A percentile compares a stretch with the other conserved stretches of the same genome.
Evolutionary conservation across 2,329 filamentous ascomycete genomes (phyloP).

Genomic region (Neonectria neomacrospora): DNA sequence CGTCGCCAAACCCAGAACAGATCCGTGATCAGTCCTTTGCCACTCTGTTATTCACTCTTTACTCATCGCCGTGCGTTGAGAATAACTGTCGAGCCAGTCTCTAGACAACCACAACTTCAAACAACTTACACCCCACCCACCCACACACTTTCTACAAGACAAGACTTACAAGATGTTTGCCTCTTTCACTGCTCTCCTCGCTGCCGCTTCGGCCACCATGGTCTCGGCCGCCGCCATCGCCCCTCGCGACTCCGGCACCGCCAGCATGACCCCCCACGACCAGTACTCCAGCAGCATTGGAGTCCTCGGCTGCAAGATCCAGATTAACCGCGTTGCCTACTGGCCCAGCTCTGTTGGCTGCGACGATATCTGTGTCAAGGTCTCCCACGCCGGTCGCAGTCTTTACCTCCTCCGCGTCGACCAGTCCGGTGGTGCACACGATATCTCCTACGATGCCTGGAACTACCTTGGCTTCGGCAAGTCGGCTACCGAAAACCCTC

Average conservation of each 20-base stretch:
- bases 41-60: conserved; percentile 37
- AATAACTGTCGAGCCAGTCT: conserved; percentile 44
- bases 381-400: conserved; percentile 59
- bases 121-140: conserved; percentile 29
- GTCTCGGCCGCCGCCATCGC: conserved; percentile 45
- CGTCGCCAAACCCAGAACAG: conserved; percentile 39
- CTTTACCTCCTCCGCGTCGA: conserved; percentile 70
- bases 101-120: conserved; percentile 21
- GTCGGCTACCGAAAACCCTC: conserved; percentile 58
- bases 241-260: conserved; percentile 45
- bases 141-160: conserved; percentile 28
- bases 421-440: conserved; percentile 65
- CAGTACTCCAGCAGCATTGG: conserved; percentile 67
- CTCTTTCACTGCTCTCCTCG: conserved; percentile 47
- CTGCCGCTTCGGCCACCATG: conserved; percentile 44
- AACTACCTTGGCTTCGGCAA: conserved; percentile 66
- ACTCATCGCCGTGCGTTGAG: conserved; percentile 47
- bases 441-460: conserved; percentile 71
- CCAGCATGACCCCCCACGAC: conserved; percentile 64
- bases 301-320: conserved; percentile 69
- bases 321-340: conserved; percentile 71
- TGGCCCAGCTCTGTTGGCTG: conserved; percentile 66
- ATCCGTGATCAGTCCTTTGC: conserved; percentile 46
- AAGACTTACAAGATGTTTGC: conserved; percentile 43
- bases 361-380: conserved; percentile 66